phyloP scores from a whole-genome alignment of 225 moss, liverwort and hornwort species.

The Straminergon stramineum region DNA sequence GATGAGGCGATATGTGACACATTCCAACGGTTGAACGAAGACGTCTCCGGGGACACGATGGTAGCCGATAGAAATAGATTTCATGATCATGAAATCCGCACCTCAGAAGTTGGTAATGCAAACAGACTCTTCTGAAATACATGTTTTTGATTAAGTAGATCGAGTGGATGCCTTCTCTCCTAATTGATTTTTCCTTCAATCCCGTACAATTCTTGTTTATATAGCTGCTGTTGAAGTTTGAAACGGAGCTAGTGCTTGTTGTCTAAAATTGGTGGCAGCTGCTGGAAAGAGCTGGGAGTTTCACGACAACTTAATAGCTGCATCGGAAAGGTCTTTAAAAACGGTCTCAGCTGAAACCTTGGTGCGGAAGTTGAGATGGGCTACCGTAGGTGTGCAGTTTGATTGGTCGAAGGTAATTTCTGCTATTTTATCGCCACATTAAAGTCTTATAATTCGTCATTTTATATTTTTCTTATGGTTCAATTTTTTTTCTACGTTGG shows the following conservation, averaged over 20 bases:
- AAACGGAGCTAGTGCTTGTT: neutral
- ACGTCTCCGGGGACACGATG: neutral
- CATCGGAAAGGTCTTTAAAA: neutral
- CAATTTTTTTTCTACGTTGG: neutral
- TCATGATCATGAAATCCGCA: conserved; percentile 1
- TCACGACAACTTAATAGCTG: neutral
- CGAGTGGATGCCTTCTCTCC: neutral
- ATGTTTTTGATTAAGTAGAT: neutral
- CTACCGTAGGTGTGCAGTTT: conserved; percentile 86
- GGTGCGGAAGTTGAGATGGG: conserved; percentile 93
- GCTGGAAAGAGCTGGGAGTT: conserved; percentile 50
- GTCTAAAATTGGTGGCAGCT: conserved; percentile 13
- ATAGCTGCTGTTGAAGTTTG: neutral
- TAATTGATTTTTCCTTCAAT: neutral
- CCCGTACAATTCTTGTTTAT: neutral
- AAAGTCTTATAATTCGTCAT: neutral
- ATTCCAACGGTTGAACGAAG: neutral
- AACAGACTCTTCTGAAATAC: neutral
- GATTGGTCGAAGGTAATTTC: conserved; percentile 82
- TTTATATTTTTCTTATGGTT: neutral
- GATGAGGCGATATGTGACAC: neutral
- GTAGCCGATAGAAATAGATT: conserved; percentile 7
- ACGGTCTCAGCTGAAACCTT: conserved; percentile 39
- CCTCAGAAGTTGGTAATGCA: conserved; percentile 18
- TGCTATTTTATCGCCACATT: neutral